Evolutionary conservation across 2,329 filamentous ascomycete genomes (phyloP).

Genomic region (Ophiostoma ulmi): DNA sequence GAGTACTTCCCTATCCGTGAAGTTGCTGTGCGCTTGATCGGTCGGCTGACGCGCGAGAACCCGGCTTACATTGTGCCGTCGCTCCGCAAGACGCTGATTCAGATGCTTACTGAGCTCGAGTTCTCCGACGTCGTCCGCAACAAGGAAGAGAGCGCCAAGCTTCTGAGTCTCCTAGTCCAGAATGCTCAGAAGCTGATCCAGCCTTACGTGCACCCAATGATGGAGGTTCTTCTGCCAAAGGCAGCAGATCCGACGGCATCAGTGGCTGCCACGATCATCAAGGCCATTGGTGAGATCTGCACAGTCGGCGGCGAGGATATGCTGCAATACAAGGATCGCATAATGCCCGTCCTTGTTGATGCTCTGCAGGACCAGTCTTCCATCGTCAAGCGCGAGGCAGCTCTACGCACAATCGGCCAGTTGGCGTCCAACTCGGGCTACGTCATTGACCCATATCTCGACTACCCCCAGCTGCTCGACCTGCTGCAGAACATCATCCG

Average conservation of each 20-base stretch:
- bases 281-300: slow-evolving; percentile 88
- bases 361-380: slow-evolving; percentile 93
- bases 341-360: slow-evolving; percentile 94
- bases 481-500: slow-evolving; percentile 92
- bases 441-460: slow-evolving; percentile 91
- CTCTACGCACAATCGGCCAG: slow-evolving; percentile 83
- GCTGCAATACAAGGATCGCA: slow-evolving; percentile 79
- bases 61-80: slow-evolving; percentile 97
- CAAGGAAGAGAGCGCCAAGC: slow-evolving; percentile 92
- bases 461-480: slow-evolving; percentile 89
- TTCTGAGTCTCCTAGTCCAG: slow-evolving; percentile 86
- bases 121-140: slow-evolving; percentile 91
- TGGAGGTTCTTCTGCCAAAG: slow-evolving; percentile 89
- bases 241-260: slow-evolving; percentile 77
- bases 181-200: slow-evolving; percentile 91
- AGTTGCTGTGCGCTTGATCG: slow-evolving; percentile 93
- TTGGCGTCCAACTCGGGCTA: slow-evolving; percentile 95
- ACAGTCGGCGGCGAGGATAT: slow-evolving; percentile 93
- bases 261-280: slow-evolving; percentile 90
- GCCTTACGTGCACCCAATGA: slow-evolving; percentile 95
- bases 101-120: slow-evolving; percentile 91
- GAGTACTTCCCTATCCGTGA: slow-evolving; percentile 89
- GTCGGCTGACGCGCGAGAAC: slow-evolving; percentile 82
- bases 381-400: slow-evolving; percentile 82
- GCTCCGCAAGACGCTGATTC: slow-evolving; percentile 87